Conservation (phyloP, 306 rosid species). For the Corylus heterophylla region DNA sequence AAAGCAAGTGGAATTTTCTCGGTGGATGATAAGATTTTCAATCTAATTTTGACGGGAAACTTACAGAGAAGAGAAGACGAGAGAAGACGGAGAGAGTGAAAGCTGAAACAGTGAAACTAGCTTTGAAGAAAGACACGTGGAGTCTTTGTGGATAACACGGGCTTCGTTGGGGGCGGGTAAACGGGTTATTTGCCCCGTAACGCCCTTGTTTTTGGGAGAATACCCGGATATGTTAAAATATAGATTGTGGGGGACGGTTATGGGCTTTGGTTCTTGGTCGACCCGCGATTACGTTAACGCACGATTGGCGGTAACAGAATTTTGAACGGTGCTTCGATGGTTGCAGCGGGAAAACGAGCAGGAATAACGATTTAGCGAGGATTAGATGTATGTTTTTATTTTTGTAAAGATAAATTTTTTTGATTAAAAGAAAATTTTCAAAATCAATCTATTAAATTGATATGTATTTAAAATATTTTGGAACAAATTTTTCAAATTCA, state of each 20-base stretch:
- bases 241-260: background rate
- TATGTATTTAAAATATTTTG: too few species aligned
- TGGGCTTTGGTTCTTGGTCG: background rate
- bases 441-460: too few species aligned
- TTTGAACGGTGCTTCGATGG: slow-evolving; percentile 14
- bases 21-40: background rate
- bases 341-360: slow-evolving; percentile 33
- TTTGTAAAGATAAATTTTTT: too few species aligned
- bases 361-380: background rate
- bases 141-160: slow-evolving; percentile 59
- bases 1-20: background rate
- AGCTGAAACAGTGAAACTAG: slow-evolving; percentile 18
- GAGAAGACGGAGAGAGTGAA: slow-evolving; percentile 1
- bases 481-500: too few species aligned
- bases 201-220: too few species aligned
- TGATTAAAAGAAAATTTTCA: too few species aligned
- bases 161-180: slow-evolving; percentile 8
- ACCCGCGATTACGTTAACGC: background rate
- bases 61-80: slow-evolving; percentile 24
- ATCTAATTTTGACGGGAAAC: slow-evolving; percentile 23
- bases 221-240: background rate
- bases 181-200: slow-evolving; percentile 27
- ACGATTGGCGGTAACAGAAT: slow-evolving; percentile 37
- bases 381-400: too few species aligned
- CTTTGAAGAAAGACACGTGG: slow-evolving; percentile 62